Conservation (phyloP, 139 green algal species). For the Pseudopediastrum boryanum region DNA sequence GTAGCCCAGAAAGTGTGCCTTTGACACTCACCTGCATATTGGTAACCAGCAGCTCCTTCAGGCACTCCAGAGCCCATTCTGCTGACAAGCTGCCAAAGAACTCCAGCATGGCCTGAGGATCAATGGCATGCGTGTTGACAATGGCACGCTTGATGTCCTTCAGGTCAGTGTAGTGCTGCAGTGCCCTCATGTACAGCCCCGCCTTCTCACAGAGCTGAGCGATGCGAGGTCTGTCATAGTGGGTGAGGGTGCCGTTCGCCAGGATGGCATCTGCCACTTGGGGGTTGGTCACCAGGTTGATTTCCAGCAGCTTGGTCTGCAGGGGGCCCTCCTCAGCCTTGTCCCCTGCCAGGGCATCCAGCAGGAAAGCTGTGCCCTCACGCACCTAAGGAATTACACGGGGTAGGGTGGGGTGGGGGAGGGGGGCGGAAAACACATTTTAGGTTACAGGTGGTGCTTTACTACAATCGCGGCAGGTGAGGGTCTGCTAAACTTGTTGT, state of each 20-base stretch:
- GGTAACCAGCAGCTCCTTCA: constrained; percentile 92
- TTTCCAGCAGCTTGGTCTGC: constrained; percentile 94
- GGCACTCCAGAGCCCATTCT: constrained; percentile 96
- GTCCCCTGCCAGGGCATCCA: constrained; percentile 95
- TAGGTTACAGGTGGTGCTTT: too few species aligned
- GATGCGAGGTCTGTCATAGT: constrained; percentile 97
- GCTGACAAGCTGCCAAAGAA: constrained; percentile 95
- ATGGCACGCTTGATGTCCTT: constrained; percentile 90
- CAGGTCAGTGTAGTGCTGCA: constrained; percentile 99
- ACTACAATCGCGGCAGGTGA: too few species aligned
- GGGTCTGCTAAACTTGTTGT: too few species aligned
- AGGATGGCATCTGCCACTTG: constrained; percentile 97
- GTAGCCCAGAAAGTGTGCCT: too few species aligned
- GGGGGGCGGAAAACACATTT: too few species aligned
- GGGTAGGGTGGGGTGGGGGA: neutral
- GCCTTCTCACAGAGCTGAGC: constrained; percentile 99
- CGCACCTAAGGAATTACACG: too few species aligned
- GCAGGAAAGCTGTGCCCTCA: constrained; percentile 97
- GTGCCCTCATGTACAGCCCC: constrained; percentile 97
- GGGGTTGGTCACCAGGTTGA: constrained; percentile 99
- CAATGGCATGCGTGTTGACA: constrained; percentile 98
- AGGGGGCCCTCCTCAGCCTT: constrained; percentile 84
- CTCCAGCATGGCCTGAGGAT: constrained; percentile 90
- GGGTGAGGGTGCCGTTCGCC: constrained; percentile 89
- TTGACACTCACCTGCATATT: constrained; percentile 71